These are phyloP conservation scores for Datura wrightii DNA, from an alignment of 257 asterid species.

Conservation along the genomic window DNA sequence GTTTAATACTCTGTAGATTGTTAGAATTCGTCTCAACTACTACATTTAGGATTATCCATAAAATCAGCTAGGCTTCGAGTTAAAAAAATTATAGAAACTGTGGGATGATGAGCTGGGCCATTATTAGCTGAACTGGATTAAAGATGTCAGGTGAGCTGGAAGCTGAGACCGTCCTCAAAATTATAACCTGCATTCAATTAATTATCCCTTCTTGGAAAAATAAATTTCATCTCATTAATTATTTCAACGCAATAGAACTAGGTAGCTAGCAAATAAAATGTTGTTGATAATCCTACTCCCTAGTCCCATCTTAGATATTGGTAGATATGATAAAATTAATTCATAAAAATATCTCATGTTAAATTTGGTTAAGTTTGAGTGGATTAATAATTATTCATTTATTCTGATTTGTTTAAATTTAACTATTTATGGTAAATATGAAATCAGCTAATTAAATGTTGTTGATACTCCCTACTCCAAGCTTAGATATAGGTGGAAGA, in stretches of 20 bases:
- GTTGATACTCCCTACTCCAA: background rate
- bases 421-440: background rate
- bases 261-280: too few relatives aligned
- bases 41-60: background rate
- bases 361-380: too few relatives aligned
- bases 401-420: too few relatives aligned
- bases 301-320: too few relatives aligned
- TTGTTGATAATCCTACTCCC: too few relatives aligned
- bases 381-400: too few relatives aligned
- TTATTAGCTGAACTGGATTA: background rate
- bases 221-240: background rate
- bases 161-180: background rate
- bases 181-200: background rate
- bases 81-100: too few relatives aligned
- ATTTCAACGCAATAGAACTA: background rate
- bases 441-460: background rate
- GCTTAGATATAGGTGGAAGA: background rate
- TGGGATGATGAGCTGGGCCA: too few relatives aligned
- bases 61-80: background rate
- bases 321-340: too few relatives aligned
- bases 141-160: constrained; percentile 17
- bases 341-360: too few relatives aligned
- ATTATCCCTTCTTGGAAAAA: background rate
- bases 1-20: too few relatives aligned
- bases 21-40: background rate